phyloP scores from a whole-genome alignment of 75 land plant genomes.

The Azolla pinnata region DNA sequence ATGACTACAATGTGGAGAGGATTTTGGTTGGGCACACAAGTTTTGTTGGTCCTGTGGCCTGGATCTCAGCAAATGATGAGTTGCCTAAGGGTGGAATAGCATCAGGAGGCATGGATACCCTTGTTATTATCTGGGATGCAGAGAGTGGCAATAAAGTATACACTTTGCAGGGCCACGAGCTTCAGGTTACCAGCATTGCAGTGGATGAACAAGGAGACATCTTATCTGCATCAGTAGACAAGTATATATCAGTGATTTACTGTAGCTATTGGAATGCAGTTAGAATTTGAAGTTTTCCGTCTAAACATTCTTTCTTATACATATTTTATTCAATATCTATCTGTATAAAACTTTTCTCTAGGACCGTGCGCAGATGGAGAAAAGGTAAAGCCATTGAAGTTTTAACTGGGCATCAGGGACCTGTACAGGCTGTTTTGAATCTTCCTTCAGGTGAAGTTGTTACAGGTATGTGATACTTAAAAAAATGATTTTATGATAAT shows the following conservation, averaged over 20 bases:
- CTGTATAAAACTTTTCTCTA: too few species aligned
- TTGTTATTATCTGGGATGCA: slow-evolving; percentile 82
- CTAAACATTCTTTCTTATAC: too few species aligned
- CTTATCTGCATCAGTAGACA: slow-evolving; percentile 79
- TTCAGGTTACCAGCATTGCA: slow-evolving; percentile 78
- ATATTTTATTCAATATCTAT: too few species aligned
- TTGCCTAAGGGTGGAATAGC: slow-evolving; percentile 75
- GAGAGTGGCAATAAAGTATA: slow-evolving; percentile 37
- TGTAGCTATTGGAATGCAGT: too few species aligned
- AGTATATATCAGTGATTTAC: too few species aligned
- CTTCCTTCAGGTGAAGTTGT: slow-evolving; percentile 72
- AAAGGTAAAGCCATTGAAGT: slow-evolving; percentile 46
- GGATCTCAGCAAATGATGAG: slow-evolving; percentile 54
- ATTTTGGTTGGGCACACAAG: slow-evolving; percentile 74
- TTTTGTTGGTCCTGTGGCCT: slow-evolving; percentile 86
- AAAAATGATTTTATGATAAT: slow-evolving; percentile 1
- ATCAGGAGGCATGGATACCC: slow-evolving; percentile 94
- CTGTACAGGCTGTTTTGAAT: slow-evolving; percentile 68
- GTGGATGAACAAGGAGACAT: slow-evolving; percentile 63
- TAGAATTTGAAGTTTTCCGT: too few species aligned
- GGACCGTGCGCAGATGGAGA: slow-evolving; percentile 84
- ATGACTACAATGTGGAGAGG: slow-evolving; percentile 30
- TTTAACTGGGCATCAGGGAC: slow-evolving; percentile 72
- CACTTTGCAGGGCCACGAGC: slow-evolving; percentile 62
- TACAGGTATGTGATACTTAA: slow-evolving; percentile 41